A percentile compares a stretch with the other conserved stretches of the same genome.
Evolutionary conservation across 495 filamentous ascomycete species (phyloP).

Genomic region (Amniculicola lignicola): DNA sequence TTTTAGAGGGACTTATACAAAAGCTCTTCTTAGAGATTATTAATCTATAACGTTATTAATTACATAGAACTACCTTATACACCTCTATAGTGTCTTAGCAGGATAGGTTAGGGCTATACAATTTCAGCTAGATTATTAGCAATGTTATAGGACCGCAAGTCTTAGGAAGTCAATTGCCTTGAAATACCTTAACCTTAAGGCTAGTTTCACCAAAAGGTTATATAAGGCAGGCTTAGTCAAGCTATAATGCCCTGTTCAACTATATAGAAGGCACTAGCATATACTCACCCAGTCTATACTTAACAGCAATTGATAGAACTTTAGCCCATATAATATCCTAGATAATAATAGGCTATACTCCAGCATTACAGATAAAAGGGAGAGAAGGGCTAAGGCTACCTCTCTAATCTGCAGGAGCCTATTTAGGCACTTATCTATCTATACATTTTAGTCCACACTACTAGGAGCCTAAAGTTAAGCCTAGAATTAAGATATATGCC

Average conservation of each 20-base stretch:
- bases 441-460: slow-evolving; percentile 2
- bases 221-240: neutral
- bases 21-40: neutral
- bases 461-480: slow-evolving; percentile 1
- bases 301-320: slow-evolving; percentile 6
- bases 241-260: neutral
- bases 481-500: neutral
- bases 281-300: slow-evolving; percentile 9
- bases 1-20: neutral
- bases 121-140: neutral
- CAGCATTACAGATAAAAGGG: neutral
- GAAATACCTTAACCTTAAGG: neutral
- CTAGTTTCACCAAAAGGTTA: neutral
- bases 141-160: neutral
- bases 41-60: neutral
- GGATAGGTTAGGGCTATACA: neutral
- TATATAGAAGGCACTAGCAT: neutral
- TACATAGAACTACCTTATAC: neutral
- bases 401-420: slow-evolving; percentile 8
- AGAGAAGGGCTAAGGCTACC: slow-evolving; percentile 10
- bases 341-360: slow-evolving; percentile 2
- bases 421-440: slow-evolving; percentile 2
- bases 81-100: neutral
- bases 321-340: neutral
- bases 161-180: neutral